Conservation (phyloP, 2,329 filamentous ascomycete species). For the Fusarium sp. region DNA sequence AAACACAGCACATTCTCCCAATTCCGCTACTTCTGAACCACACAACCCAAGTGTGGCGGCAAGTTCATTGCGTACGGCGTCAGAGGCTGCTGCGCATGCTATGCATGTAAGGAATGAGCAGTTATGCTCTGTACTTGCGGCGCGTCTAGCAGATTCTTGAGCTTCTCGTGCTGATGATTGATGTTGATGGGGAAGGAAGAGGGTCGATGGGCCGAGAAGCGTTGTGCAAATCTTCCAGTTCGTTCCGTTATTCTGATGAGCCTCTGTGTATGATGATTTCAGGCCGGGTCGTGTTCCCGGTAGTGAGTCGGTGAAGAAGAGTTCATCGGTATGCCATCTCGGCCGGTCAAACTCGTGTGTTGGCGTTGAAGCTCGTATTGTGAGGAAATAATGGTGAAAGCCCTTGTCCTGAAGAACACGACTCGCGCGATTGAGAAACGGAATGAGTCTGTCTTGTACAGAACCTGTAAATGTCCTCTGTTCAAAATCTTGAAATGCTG, state of each 20-base stretch:
- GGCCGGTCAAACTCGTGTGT: conserved; percentile 58
- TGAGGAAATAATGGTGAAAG: conserved; percentile 60
- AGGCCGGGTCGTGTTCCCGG: conserved; percentile 24
- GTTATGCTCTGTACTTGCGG: conserved; percentile 50
- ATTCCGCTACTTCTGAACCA: conserved; percentile 36
- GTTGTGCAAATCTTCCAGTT: conserved; percentile 63
- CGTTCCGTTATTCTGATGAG: conserved; percentile 36
- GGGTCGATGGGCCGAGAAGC: conserved; percentile 59
- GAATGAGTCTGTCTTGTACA: conserved; percentile 52
- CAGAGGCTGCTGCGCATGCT: conserved; percentile 57
- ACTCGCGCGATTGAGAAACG: conserved; percentile 57
- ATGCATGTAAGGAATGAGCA: conserved; percentile 58
- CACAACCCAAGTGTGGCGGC: conserved; percentile 44
- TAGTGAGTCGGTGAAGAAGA: conserved; percentile 54
- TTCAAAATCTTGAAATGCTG: conserved; percentile 56
- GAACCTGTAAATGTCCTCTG: conserved; percentile 50
- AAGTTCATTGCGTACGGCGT: conserved; percentile 54
- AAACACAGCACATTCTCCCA: conserved; percentile 56
- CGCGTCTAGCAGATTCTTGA: conserved; percentile 48
- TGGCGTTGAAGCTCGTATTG: conserved; percentile 59
- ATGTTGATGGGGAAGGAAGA: conserved; percentile 55
- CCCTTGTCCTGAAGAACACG: conserved; percentile 51
- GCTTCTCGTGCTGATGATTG: conserved; percentile 50
- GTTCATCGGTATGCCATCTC: conserved; percentile 63
- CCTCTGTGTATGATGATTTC: background rate